Conservation (phyloP, 345 rosid species). For the Eucalyptus curtisii region DNA sequence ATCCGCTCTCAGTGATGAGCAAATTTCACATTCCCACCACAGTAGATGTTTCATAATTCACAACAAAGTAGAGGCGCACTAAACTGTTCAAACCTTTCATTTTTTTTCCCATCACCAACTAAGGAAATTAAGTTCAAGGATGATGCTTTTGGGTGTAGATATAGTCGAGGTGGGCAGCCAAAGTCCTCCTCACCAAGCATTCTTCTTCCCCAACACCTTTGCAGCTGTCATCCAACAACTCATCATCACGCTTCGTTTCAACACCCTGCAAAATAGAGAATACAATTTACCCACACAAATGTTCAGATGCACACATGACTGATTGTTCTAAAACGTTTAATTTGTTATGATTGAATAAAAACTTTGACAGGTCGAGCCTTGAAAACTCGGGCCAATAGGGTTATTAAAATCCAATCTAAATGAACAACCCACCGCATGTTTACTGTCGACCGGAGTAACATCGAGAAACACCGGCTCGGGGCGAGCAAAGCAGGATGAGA, state of each 20-base stretch:
- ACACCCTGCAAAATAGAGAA: not conserved
- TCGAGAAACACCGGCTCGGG: not conserved
- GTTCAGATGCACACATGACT: not conserved
- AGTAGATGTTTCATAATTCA: not conserved
- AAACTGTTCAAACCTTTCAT: not conserved
- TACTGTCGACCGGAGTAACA: not conserved
- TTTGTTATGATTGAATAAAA: not conserved
- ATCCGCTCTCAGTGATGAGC: not conserved
- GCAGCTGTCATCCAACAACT: conserved; percentile 18
- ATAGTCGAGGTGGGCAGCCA: conserved; percentile 46
- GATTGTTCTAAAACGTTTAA: not conserved
- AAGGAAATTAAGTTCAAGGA: not conserved
- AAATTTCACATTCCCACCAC: not conserved
- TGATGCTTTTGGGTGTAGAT: conserved; percentile 35
- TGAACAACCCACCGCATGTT: not conserved
- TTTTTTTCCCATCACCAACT: not conserved
- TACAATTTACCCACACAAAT: not conserved
- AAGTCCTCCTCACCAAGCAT: conserved; percentile 38
- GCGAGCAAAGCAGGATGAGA: not conserved
- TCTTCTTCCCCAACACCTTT: conserved; percentile 37
- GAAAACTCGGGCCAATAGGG: not conserved
- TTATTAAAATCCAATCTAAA: not conserved
- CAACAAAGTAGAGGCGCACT: not conserved
- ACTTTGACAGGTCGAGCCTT: not conserved
- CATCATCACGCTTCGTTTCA: not conserved